Base-by-base conservation (phyloP, 148 eudicot species). In the Pharnaceum exiguum region DNA sequence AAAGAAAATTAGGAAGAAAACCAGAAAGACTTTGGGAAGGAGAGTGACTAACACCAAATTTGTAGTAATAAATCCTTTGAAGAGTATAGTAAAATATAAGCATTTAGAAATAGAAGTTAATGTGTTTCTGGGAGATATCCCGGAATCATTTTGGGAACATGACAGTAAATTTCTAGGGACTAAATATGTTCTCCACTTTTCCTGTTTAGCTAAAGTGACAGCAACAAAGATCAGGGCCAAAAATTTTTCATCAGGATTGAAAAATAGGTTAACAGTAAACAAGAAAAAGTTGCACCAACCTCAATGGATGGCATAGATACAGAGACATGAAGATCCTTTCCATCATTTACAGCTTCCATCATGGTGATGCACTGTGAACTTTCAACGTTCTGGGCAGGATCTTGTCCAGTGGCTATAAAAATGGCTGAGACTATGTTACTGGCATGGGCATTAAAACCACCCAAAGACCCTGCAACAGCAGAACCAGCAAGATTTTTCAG, bases 281-380 rank as follows among this genome's bases (percentile, higher is more conserved):
- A 55, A 35, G 10, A 16, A 7, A 7, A 59, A 27, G 54, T 1
- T 17, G 26, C 7, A 36, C 11, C 37, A 79, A 85, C 95, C 96
- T 87, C 96, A 59, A 84, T 75, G 35, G 80, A 82, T 40, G 96
- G 96, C 96, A 88, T 88, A 9, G 91, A 79, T 16, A 88, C 96
- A 22, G 96, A 88, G 27, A 88, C 36, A 55, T 88, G 96, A 60
- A 88, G 86, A 59, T 88, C 96, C 49, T 76, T 88, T 31, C 93
- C 91, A 53, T 67, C 77, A 49, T 88, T 85, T 19, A 85, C 67
- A 17, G 89, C 84, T 71, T 88, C 96, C 96, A 88, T 88, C 93
- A 88, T 88, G 39, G 96, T 88, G 55, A 88, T 88, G 66, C 93
- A 88, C 67, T 84, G 91, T 10, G 96, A 88, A 23, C 96, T 85